Conservation (phyloP, 2,329 filamentous ascomycete genomes). For the Hymenoscyphus albidus region DNA sequence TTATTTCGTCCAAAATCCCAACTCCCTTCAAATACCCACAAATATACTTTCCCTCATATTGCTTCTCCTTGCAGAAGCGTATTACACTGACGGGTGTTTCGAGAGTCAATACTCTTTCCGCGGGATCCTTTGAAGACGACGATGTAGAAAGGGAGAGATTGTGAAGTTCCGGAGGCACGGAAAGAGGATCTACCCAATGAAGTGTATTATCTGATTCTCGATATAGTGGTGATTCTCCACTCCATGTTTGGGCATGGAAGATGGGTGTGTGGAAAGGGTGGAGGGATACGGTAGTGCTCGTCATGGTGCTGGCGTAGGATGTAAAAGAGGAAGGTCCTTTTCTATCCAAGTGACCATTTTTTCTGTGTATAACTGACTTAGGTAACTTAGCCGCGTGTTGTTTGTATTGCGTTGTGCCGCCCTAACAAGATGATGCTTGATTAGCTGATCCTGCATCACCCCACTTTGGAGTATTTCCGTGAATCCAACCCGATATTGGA, state of each 20-base stretch:
- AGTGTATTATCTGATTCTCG: conserved; percentile 21
- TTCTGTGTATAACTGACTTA: background rate
- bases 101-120: conserved; percentile 31
- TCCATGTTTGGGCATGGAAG: conserved; percentile 16
- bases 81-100: conserved; percentile 37
- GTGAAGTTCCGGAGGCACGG: conserved; percentile 33
- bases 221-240: conserved; percentile 23
- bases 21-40: conserved; percentile 39
- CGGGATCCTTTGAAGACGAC: conserved; percentile 23
- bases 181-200: conserved; percentile 24
- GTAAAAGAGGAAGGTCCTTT: too few species aligned
- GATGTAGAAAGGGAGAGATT: conserved; percentile 36
- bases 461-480: background rate
- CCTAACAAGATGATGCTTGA: background rate
- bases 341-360: background rate
- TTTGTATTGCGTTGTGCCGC: background rate
- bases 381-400: background rate
- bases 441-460: background rate
- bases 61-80: conserved; percentile 35
- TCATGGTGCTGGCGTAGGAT: background rate
- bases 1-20: conserved; percentile 38
- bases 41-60: conserved; percentile 36
- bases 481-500: background rate
- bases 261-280: conserved; percentile 13
- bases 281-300: background rate